phyloP scores from a whole-genome alignment of 23 red algal species.

The Gracilaria vermiculophylla region DNA sequence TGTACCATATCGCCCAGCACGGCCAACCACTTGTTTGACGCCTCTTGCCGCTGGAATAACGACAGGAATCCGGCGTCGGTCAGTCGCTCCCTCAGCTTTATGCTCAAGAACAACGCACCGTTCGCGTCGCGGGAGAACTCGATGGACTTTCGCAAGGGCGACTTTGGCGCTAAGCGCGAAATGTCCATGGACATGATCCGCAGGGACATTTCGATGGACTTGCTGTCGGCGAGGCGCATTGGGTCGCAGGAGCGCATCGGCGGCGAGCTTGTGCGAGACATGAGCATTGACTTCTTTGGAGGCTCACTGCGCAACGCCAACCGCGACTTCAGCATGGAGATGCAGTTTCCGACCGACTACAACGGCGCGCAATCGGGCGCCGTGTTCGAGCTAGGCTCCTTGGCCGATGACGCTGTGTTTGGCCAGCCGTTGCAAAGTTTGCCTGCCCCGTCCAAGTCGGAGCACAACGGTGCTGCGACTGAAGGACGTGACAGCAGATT shows the following conservation, averaged over 20 bases:
- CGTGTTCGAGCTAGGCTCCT: slow-evolving; percentile 25
- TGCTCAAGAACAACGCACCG: slow-evolving; percentile 26
- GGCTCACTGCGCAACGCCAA: slow-evolving; percentile 27
- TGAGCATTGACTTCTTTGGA: slow-evolving; percentile 70
- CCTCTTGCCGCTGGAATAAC: neutral
- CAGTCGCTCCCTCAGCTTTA: slow-evolving; percentile 54
- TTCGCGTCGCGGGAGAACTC: slow-evolving; percentile 57
- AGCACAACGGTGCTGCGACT: neutral
- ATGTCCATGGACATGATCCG: slow-evolving; percentile 60
- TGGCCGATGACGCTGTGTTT: slow-evolving; percentile 38
- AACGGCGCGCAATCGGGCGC: slow-evolving; percentile 2
- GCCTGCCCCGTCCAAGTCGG: neutral
- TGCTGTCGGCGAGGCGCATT: neutral
- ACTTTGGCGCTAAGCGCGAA: slow-evolving; percentile 28
- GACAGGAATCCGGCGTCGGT: slow-evolving; percentile 49
- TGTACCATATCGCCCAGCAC: slow-evolving; percentile 6
- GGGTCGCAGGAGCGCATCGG: slow-evolving; percentile 7
- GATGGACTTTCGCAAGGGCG: slow-evolving; percentile 57
- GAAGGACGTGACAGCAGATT: slow-evolving; percentile 2
- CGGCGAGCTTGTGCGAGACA: slow-evolving; percentile 47
- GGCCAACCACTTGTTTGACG: slow-evolving; percentile 28
- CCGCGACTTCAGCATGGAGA: slow-evolving; percentile 62
- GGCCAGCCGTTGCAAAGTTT: neutral
- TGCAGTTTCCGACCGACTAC: slow-evolving; percentile 43
- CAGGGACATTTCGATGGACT: slow-evolving; percentile 61